phyloP scores from a whole-genome alignment of 805 yeast species.

The Hanseniaspora meyeri region DNA sequence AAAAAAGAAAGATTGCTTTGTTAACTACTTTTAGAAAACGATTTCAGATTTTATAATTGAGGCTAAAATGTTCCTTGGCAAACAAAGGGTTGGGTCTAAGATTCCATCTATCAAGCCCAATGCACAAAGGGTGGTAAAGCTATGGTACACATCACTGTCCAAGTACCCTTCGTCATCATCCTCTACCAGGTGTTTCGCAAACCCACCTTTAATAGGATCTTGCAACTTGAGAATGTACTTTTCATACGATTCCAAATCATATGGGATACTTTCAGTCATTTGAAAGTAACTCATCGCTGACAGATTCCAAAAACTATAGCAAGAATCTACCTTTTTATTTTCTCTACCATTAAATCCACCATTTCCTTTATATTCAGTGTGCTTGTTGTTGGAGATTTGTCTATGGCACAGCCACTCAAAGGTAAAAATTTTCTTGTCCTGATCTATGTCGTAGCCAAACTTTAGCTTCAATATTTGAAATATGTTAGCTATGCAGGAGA shows the following conservation, averaged over 20 bases:
- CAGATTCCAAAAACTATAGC: constrained; percentile 76
- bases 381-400: constrained; percentile 23
- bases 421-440: constrained; percentile 4
- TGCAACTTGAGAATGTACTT: constrained; percentile 35
- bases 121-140: constrained; percentile 49
- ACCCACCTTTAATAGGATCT: constrained; percentile 59
- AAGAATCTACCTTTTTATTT: constrained; percentile 76
- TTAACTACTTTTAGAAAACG: not conserved
- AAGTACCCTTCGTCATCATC: constrained; percentile 27
- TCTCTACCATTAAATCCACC: constrained; percentile 83
- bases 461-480: constrained; percentile 1
- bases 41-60: not conserved
- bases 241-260: constrained; percentile 29
- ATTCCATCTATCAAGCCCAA: constrained; percentile 30
- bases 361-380: constrained; percentile 36
- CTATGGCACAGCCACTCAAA: constrained; percentile 10
- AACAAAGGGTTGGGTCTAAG: constrained; percentile 24
- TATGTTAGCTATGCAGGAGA: constrained; percentile 9
- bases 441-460: not conserved
- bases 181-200: constrained; percentile 38
- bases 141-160: constrained; percentile 60
- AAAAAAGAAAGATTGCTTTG: too few species aligned
- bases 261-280: constrained; percentile 22
- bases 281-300: constrained; percentile 42
- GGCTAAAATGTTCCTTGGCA: constrained; percentile 17